These are phyloP conservation scores for Sonneratia caseolaris DNA, from an alignment of 345 rosid species.

Conservation along the genomic window DNA sequence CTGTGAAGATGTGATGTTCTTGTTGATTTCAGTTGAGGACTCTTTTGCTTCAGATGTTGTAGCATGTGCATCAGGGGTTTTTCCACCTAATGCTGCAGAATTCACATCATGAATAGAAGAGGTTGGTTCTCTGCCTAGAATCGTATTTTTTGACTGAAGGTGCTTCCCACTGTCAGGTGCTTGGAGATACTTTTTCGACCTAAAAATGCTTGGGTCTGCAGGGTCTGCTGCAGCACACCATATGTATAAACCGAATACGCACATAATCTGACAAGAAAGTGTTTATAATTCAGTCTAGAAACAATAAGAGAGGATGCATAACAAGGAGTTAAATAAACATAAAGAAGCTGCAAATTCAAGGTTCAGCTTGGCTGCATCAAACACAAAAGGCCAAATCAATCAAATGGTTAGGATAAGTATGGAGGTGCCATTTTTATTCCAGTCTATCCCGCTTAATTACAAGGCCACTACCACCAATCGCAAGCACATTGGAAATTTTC, in stretches of 20 bases:
- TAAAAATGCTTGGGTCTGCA: conserved; percentile 70
- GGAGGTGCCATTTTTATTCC: background rate
- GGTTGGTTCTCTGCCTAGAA: conserved; percentile 55
- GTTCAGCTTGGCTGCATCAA: background rate
- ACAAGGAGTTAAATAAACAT: no score
- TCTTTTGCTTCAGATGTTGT: conserved; percentile 27
- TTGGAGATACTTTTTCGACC: conserved; percentile 68
- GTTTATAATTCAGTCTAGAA: background rate
- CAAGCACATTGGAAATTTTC: background rate
- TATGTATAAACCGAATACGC: conserved; percentile 66
- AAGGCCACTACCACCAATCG: background rate
- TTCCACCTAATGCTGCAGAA: conserved; percentile 39
- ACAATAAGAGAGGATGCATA: background rate
- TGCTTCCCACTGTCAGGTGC: conserved; percentile 43
- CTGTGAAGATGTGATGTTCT: conserved; percentile 25
- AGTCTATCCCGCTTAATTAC: background rate
- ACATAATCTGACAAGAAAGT: conserved; percentile 39
- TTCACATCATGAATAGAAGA: conserved; percentile 34
- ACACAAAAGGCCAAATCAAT: background rate
- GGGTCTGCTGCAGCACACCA: conserved; percentile 91
- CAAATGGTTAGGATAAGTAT: background rate
- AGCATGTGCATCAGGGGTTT: conserved; percentile 34
- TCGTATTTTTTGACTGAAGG: conserved; percentile 34
- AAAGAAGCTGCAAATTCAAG: background rate
- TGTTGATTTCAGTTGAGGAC: conserved; percentile 19